Base-by-base conservation (phyloP, 768 basidiomycete species). In the Mycena maculata region DNA sequence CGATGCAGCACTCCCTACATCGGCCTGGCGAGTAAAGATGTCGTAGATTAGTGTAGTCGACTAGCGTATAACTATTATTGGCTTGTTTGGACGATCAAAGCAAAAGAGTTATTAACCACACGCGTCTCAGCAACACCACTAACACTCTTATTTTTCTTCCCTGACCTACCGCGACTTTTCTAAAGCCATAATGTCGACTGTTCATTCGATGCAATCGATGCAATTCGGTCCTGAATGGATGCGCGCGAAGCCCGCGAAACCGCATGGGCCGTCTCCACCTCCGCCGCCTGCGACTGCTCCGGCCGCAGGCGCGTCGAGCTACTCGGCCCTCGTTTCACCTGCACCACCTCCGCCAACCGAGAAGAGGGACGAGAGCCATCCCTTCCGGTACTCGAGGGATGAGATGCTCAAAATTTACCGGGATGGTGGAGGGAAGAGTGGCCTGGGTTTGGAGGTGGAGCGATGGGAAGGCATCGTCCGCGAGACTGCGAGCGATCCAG, bases 171-270 rank as follows among this genome's bases (percentile, higher is more conserved):
- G 57, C 68, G 62, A 67, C 44, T 57, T 59, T 42, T 4, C 39
- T 18, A 23, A 4, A 47, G 36, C 58, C 11, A 56, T 30, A 28
- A 86, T 87, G 86, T 83, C 86, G 67, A 81, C 84, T 67, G 82
- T 92, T 69, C 60, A 65, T 56, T 50, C 64, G 12, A 60, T 61
- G 48, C 66, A 67, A 49, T 65, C 68, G 10, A 92, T 95, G 88
- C 93, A 94, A 78, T 95, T 95, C 84, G 93, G 92, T 74, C 93
- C 93, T 50, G 93, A 95, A 81, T 95, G 93, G 93, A 94, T 95
- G 93, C 89, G 93, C 74, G 86, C 89, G 71, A 94, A 94, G 81
- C 87, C 68, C 87, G 88, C 84, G 67, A 88, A 85, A 74, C 79
- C 83, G 45, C 89, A 84, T 69, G 83, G 77, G 56, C 85, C 87